These are phyloP conservation scores for Colletotrichum sp. DNA, from an alignment of 2,329 filamentous ascomycete species.

Conservation along the genomic window DNA sequence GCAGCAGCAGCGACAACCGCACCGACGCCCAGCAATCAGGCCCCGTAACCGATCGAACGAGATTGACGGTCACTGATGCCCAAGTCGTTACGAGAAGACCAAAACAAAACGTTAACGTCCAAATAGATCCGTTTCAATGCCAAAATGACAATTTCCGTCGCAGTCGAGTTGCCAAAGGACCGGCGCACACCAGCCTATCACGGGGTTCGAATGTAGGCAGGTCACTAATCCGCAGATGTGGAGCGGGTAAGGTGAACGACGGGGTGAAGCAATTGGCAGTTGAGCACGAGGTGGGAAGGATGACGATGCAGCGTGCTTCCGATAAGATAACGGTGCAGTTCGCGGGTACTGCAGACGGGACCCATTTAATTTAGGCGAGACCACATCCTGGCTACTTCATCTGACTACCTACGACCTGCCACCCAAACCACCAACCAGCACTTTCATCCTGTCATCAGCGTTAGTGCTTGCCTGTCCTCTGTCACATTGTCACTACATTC, in stretches of 20 bases:
- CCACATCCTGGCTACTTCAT: background rate
- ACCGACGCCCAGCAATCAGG: background rate
- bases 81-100: background rate
- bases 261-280: conserved; percentile 16
- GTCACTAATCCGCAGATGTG: conserved; percentile 12
- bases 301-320: background rate
- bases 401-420: background rate
- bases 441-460: background rate
- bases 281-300: background rate
- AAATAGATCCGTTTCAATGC: background rate
- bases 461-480: background rate
- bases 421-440: background rate
- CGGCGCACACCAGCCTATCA: conserved; percentile 1
- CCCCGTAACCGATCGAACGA: background rate
- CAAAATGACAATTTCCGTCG: background rate
- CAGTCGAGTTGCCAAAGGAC: background rate
- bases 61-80: background rate
- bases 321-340: conserved; percentile 10
- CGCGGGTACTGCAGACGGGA: background rate
- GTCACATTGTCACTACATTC: background rate
- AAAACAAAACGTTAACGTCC: background rate
- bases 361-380: conserved; percentile 10
- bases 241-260: background rate
- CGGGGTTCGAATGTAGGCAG: background rate
- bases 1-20: background rate